A percentile compares a stretch with the other conserved stretches of the same genome.
Evolutionary conservation across 2,329 filamentous ascomycete species (phyloP).

Genomic region (Arthrinium phaeospermum): DNA sequence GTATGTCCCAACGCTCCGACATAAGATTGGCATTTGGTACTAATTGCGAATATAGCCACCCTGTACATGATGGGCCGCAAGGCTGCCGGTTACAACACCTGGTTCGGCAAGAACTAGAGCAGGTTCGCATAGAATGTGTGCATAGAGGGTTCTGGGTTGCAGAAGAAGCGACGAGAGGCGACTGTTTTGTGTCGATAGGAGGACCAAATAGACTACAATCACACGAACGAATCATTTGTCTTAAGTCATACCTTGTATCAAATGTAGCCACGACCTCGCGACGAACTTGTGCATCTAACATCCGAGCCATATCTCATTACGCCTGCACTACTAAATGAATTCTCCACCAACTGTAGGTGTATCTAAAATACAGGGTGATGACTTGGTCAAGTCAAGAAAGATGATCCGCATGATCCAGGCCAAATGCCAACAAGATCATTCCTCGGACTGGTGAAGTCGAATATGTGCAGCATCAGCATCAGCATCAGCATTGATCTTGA

Average conservation of each 20-base stretch:
- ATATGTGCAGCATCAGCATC: constrained; percentile 29
- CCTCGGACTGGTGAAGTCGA: constrained; percentile 2
- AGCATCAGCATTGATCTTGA: not conserved
- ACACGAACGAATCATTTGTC: constrained; percentile 19
- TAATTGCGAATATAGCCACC: constrained; percentile 46
- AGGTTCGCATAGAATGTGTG: constrained; percentile 18
- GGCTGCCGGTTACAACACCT: constrained; percentile 79
- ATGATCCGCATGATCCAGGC: not conserved
- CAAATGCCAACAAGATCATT: not conserved
- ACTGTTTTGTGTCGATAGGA: constrained; percentile 25
- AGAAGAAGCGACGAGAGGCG: constrained; percentile 28
- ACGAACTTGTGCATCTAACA: not conserved
- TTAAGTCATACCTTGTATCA: not conserved
- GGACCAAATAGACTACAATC: constrained; percentile 26
- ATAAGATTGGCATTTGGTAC: not conserved
- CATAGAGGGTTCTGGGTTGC: constrained; percentile 31
- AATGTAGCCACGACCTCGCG: not conserved
- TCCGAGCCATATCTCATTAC: constrained; percentile 20
- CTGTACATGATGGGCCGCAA: constrained; percentile 79
- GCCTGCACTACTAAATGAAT: constrained; percentile 4
- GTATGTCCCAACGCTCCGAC: constrained; percentile 51
- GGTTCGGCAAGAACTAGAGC: constrained; percentile 64
- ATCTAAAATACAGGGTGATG: constrained; percentile 21
- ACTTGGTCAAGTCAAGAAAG: constrained; percentile 5
- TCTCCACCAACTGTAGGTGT: constrained; percentile 14